Percentiles rank a stretch among this genome's conserved stretches.
Evolutionary conservation across 2,329 filamentous ascomycete species (phyloP).

Genomic region (Blumeriella jaapii): DNA sequence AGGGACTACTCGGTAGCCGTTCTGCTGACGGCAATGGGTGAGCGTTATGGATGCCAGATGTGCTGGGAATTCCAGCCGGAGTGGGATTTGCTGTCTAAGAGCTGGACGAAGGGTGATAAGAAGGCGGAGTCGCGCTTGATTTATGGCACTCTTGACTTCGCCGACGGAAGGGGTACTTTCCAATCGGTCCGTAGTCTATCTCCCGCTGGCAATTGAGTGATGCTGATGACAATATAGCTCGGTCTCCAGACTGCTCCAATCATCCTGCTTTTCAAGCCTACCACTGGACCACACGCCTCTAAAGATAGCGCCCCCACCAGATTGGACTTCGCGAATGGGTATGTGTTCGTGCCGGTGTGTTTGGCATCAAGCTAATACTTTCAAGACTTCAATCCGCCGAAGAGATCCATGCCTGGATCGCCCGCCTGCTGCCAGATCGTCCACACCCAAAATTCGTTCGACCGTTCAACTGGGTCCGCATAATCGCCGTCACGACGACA

Average conservation of each 20-base stretch:
- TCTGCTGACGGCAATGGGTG: conserved; percentile 75
- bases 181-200: conserved; percentile 52
- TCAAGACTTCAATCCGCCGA: conserved; percentile 63
- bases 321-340: conserved; percentile 80
- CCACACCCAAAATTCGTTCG: conserved; percentile 69
- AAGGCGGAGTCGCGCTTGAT: conserved; percentile 59
- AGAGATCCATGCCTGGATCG: conserved; percentile 66
- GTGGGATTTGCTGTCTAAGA: conserved; percentile 76
- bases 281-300: conserved; percentile 67
- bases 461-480: conserved; percentile 77
- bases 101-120: conserved; percentile 80
- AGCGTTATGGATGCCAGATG: conserved; percentile 72
- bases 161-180: conserved; percentile 72
- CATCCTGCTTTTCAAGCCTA: conserved; percentile 77
- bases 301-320: conserved; percentile 56
- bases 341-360: conserved; percentile 25
- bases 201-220: neutral
- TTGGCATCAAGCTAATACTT: conserved; percentile 2
- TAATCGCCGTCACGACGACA: conserved; percentile 56
- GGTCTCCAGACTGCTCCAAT: conserved; percentile 91
- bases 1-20: conserved; percentile 77
- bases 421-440: conserved; percentile 64
- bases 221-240: conserved; percentile 43
- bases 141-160: conserved; percentile 80
- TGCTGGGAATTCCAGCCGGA: conserved; percentile 90